phyloP scores from a whole-genome alignment of 495 filamentous ascomycete genomes.

The Astrothelium subdiscretum region DNA sequence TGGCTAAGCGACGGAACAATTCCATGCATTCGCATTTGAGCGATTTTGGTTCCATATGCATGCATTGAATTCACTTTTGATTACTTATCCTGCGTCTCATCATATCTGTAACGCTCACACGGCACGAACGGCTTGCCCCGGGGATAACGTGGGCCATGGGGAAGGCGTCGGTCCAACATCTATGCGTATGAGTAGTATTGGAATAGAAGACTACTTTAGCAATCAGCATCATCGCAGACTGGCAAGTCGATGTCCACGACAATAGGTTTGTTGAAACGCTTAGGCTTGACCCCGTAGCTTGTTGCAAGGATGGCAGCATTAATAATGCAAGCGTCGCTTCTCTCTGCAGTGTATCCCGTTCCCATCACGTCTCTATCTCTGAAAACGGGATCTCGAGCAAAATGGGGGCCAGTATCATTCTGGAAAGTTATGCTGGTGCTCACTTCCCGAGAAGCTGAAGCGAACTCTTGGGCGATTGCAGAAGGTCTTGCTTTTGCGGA shows the following conservation, averaged over 20 bases:
- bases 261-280: conserved; percentile 60
- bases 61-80: neutral
- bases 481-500: neutral
- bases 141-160: neutral
- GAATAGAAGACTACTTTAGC: neutral
- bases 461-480: neutral
- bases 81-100: neutral
- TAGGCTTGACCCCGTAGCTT: conserved; percentile 44
- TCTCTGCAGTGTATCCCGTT: neutral
- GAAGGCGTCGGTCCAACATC: neutral
- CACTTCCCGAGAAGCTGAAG: neutral
- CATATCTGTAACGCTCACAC: neutral
- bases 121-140: neutral
- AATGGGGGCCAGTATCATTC: neutral
- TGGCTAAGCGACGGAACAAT: neutral
- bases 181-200: neutral
- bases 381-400: neutral
- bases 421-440: neutral
- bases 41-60: neutral
- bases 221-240: conserved; percentile 22
- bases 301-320: conserved; percentile 63
- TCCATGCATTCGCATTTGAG: neutral
- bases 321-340: conserved; percentile 60
- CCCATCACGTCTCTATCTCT: neutral
- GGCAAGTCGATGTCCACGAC: conserved; percentile 68